Evolutionary conservation across 2,329 filamentous ascomycete genomes (phyloP).

Genomic region (Fusarium sacchari): DNA sequence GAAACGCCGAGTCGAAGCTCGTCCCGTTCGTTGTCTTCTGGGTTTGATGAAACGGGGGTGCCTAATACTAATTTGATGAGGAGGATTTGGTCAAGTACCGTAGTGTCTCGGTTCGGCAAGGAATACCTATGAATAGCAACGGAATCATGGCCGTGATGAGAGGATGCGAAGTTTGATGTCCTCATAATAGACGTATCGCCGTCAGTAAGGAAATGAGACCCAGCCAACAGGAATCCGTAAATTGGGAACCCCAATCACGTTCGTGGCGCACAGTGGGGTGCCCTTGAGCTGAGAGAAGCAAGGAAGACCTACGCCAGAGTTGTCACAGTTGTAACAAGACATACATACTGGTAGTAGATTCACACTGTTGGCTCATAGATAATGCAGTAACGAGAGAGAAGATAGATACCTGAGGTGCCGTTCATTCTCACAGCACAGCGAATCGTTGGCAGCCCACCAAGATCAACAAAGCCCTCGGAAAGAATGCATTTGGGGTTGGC

Average conservation of each 20-base stretch:
- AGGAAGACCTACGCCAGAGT: background rate
- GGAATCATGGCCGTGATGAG: conserved; percentile 10
- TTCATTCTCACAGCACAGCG: background rate
- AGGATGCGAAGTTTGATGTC: background rate
- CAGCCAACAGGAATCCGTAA: conserved; percentile 18
- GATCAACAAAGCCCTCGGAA: background rate
- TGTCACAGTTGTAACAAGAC: background rate
- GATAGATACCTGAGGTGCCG: background rate
- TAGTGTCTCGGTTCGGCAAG: conserved; percentile 8
- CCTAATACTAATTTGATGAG: conserved; percentile 7
- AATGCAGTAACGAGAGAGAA: background rate
- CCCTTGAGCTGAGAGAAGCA: background rate
- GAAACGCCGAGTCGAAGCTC: conserved; percentile 19
- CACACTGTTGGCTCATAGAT: background rate
- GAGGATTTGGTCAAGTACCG: background rate
- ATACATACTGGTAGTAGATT: background rate
- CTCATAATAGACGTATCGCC: background rate
- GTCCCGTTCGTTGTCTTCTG: background rate
- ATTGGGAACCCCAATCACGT: conserved; percentile 22
- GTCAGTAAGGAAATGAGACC: conserved; percentile 7
- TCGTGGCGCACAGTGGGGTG: conserved; percentile 13
- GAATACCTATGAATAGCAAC: conserved; percentile 18
- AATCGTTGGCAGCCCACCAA: background rate
- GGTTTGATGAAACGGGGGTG: background rate
- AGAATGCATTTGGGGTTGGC: conserved; percentile 16